phyloP scores from a whole-genome alignment of 179 eudicot species.

The Actinidia chinensis region DNA sequence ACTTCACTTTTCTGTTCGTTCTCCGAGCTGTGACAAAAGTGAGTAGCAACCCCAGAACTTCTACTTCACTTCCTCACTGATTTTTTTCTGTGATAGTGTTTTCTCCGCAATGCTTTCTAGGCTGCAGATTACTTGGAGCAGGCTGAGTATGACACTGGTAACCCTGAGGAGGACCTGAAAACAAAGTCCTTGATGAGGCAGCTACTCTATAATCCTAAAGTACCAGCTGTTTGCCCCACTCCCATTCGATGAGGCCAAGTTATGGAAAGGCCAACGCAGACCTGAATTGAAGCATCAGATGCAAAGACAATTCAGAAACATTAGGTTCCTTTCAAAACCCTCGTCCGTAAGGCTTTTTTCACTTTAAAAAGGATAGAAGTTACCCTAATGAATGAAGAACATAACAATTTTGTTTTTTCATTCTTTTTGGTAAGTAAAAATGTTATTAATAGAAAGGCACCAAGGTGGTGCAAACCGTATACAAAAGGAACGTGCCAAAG shows the following conservation, averaged over 20 bases:
- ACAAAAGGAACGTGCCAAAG: too few species aligned
- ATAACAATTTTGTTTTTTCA: background rate
- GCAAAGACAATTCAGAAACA: slow-evolving; percentile 81
- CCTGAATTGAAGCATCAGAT: slow-evolving; percentile 85
- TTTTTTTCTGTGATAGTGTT: background rate
- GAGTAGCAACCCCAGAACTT: slow-evolving; percentile 41
- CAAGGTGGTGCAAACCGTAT: too few species aligned
- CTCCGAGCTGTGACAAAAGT: slow-evolving; percentile 94
- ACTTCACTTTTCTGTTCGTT: slow-evolving; percentile 86
- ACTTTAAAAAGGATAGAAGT: background rate
- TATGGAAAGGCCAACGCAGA: slow-evolving; percentile 93
- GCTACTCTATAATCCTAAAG: slow-evolving; percentile 66
- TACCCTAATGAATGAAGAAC: background rate
- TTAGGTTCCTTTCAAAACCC: slow-evolving; percentile 47
- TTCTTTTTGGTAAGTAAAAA: too few species aligned
- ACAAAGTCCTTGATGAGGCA: slow-evolving; percentile 76
- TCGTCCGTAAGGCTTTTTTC: background rate
- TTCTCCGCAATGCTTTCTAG: slow-evolving; percentile 27
- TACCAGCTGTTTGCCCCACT: slow-evolving; percentile 84
- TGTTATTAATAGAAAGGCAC: too few species aligned
- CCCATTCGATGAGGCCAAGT: slow-evolving; percentile 91
- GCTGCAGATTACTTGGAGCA: slow-evolving; percentile 87
- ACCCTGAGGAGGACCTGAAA: slow-evolving; percentile 75
- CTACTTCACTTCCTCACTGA: background rate
- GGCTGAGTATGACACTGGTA: slow-evolving; percentile 94